These are phyloP conservation scores for Candida krabiensis DNA, from an alignment of 805 yeast species.

Conservation along the genomic window DNA sequence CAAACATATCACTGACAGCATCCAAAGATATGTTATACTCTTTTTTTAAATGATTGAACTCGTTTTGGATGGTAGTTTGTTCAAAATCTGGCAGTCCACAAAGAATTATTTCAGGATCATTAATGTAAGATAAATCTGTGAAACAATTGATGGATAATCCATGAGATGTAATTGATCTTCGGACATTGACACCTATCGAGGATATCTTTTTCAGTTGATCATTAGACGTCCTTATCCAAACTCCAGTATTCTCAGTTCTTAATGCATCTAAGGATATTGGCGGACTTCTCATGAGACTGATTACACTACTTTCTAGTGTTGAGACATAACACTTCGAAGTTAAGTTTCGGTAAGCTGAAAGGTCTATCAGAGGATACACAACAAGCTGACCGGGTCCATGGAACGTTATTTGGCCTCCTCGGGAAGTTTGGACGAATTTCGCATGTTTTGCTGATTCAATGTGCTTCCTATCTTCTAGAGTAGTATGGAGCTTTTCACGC, in stretches of 20 bases:
- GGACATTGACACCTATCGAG: conserved; percentile 85
- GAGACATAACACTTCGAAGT: conserved; percentile 54
- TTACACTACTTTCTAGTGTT: conserved; percentile 42
- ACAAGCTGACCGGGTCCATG: conserved; percentile 97
- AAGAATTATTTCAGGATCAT: conserved; percentile 62
- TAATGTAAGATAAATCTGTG: conserved; percentile 72
- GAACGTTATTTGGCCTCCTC: conserved; percentile 97
- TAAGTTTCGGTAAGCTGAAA: conserved; percentile 54
- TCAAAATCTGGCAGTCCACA: conserved; percentile 74
- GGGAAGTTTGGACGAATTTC: conserved; percentile 67
- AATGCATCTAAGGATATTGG: conserved; percentile 41
- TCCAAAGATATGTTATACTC: conserved; percentile 19
- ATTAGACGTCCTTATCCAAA: conserved; percentile 55
- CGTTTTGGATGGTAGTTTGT: conserved; percentile 53
- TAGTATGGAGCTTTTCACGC: conserved; percentile 60
- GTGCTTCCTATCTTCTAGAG: conserved; percentile 21
- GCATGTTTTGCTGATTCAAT: conserved; percentile 44
- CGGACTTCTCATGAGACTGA: conserved; percentile 19
- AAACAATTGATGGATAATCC: conserved; percentile 81
- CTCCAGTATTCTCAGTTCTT: conserved; percentile 78
- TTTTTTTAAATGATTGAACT: conserved; percentile 10
- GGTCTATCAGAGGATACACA: conserved; percentile 74
- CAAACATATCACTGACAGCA: conserved; percentile 45
- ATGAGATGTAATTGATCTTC: conserved; percentile 82
- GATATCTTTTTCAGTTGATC: conserved; percentile 63